Percentiles rank a stretch among this genome's conserved stretches.
Conservation (phyloP, 2,329 filamentous ascomycete genomes). For the Massarina eburnea region DNA sequence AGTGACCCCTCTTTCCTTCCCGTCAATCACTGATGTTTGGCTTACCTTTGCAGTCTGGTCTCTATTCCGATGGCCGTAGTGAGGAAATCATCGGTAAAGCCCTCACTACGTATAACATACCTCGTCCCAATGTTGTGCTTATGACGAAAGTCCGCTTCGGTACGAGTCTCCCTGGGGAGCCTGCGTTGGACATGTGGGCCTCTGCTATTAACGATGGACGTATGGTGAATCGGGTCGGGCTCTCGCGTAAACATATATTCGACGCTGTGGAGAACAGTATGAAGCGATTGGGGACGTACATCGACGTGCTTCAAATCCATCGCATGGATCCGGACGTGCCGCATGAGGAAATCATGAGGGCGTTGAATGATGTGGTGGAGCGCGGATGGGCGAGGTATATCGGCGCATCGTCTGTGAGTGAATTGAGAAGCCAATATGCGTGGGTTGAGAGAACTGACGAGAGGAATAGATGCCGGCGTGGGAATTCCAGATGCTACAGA, state of each 20-base stretch:
- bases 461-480: conserved; percentile 49
- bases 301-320: conserved; percentile 29
- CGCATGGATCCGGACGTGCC: conserved; percentile 58
- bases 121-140: conserved; percentile 32
- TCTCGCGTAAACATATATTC: conserved; percentile 44
- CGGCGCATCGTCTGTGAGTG: conserved; percentile 34
- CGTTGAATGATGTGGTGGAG: conserved; percentile 59
- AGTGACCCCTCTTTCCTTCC: too few species aligned
- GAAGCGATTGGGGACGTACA: conserved; percentile 21
- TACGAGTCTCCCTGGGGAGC: not conserved
- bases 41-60: too few species aligned
- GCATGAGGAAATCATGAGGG: conserved; percentile 62
- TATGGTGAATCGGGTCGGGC: conserved; percentile 39
- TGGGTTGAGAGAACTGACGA: not conserved
- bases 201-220: conserved; percentile 12
- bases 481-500: conserved; percentile 54
- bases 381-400: conserved; percentile 55
- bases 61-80: conserved; percentile 29
- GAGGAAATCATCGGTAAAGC: conserved; percentile 34
- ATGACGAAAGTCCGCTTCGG: conserved; percentile 28
- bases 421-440: not conserved
- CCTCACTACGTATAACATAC: conserved; percentile 28
- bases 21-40: too few species aligned
- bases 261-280: conserved; percentile 38
- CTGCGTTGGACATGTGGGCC: not conserved